Evolutionary conservation across 768 basidiomycete species (phyloP).

Genomic region (Coprinellus micaceus): DNA sequence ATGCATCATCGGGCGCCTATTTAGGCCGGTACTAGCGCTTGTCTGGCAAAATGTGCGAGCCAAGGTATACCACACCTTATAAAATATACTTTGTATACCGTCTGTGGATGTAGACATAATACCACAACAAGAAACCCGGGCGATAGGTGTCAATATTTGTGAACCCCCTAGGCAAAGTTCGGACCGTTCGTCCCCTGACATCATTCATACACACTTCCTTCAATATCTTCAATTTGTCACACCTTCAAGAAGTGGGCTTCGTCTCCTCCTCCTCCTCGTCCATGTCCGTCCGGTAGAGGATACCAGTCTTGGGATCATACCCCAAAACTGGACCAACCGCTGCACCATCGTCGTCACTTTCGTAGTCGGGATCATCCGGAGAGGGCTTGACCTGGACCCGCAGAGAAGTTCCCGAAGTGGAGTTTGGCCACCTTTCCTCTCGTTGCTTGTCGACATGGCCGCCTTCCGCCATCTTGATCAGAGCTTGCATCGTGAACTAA

Average conservation of each 20-base stretch:
- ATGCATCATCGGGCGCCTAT: no score
- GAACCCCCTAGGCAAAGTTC: no score
- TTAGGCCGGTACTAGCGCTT: no score
- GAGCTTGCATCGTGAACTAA: conserved; percentile 69
- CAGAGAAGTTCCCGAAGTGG: conserved; percentile 37
- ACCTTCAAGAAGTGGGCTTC: neutral
- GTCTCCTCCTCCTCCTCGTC: no score
- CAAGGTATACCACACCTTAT: no score
- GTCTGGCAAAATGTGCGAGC: no score
- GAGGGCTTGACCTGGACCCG: conserved; percentile 57
- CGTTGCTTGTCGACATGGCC: conserved; percentile 72
- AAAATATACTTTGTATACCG: no score
- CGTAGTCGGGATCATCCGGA: conserved; percentile 55
- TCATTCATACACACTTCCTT: neutral
- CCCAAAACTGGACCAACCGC: conserved; percentile 28
- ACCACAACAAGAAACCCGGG: no score
- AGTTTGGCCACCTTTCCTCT: conserved; percentile 75
- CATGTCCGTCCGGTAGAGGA: conserved; percentile 1
- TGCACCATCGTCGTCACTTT: conserved; percentile 40
- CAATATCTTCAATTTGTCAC: neutral
- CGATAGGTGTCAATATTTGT: no score
- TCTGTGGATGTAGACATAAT: no score
- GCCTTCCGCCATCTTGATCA: conserved; percentile 71
- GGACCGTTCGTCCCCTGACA: no score
- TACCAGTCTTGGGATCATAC: conserved; percentile 9